A percentile compares a stretch with the other conserved stretches of the same genome.
phyloP scores from a whole-genome alignment of 2,329 filamentous ascomycete species.

The Colletotrichum euphorbiae region DNA sequence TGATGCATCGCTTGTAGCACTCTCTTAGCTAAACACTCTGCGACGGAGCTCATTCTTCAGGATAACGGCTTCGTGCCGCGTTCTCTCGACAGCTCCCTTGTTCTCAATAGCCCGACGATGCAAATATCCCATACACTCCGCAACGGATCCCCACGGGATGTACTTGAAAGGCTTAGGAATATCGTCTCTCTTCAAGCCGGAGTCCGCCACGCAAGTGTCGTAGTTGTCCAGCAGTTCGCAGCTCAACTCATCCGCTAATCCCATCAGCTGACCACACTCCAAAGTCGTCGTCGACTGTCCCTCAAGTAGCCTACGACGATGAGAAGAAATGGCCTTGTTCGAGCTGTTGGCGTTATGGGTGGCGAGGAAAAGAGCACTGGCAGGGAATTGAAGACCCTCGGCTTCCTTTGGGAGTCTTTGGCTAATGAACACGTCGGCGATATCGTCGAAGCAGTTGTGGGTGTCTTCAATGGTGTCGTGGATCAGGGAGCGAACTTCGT shows the following conservation, averaged over 20 bases:
- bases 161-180: conserved; percentile 41
- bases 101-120: conserved; percentile 43
- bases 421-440: conserved; percentile 74
- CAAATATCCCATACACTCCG: conserved; percentile 42
- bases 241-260: conserved; percentile 95
- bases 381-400: conserved; percentile 62
- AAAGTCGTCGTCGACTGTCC: conserved; percentile 55
- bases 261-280: conserved; percentile 50
- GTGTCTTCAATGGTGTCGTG: conserved; percentile 79
- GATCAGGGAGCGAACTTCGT: conserved; percentile 77
- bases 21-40: conserved; percentile 42
- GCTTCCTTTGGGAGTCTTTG: conserved; percentile 59
- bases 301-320: conserved; percentile 63
- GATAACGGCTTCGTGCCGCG: conserved; percentile 44
- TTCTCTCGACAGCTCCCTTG: conserved; percentile 38
- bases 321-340: conserved; percentile 71
- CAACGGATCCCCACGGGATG: conserved; percentile 42
- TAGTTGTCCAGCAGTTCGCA: conserved; percentile 63
- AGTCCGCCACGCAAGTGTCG: conserved; percentile 26
- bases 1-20: background rate
- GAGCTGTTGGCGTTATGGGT: conserved; percentile 74
- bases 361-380: conserved; percentile 76
- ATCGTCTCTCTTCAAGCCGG: conserved; percentile 27
- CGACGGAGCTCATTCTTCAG: conserved; percentile 47
- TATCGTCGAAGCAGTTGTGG: conserved; percentile 77